These are phyloP conservation scores for Phytophthora fragariaefolia DNA, from an alignment of 352 stramenopile species.

Conservation along the genomic window DNA sequence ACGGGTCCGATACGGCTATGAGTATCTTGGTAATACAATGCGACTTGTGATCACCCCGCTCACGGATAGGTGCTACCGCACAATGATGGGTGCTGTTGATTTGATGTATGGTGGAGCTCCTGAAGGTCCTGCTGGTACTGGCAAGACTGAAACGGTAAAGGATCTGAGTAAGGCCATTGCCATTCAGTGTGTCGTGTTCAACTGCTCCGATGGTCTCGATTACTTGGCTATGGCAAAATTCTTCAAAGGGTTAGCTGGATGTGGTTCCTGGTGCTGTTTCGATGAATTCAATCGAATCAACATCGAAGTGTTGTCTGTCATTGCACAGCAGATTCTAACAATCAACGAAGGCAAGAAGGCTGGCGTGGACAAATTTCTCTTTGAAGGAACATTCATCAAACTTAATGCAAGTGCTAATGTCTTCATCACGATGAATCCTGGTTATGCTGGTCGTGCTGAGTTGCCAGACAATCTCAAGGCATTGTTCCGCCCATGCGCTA, in stretches of 20 bases:
- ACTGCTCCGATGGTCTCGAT: slow-evolving; percentile 93
- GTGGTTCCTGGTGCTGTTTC: slow-evolving; percentile 95
- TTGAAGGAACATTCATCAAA: slow-evolving; percentile 94
- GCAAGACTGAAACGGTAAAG: slow-evolving; percentile 96
- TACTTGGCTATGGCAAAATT: slow-evolving; percentile 97
- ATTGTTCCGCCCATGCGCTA: slow-evolving; percentile 93
- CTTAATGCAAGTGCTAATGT: slow-evolving; percentile 93
- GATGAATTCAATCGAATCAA: slow-evolving; percentile 97
- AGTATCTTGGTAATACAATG: slow-evolving; percentile 95
- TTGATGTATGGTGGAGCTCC: slow-evolving; percentile 94
- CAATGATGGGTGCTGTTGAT: slow-evolving; percentile 95
- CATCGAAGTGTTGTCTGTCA: slow-evolving; percentile 94
- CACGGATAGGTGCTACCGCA: slow-evolving; percentile 95
- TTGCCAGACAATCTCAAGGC: slow-evolving; percentile 95
- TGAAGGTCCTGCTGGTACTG: slow-evolving; percentile 93
- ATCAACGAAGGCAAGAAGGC: slow-evolving; percentile 93
- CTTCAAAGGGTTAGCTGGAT: slow-evolving; percentile 94
- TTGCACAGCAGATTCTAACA: slow-evolving; percentile 95
- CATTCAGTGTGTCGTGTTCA: slow-evolving; percentile 96
- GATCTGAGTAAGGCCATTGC: slow-evolving; percentile 95
- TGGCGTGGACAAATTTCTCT: slow-evolving; percentile 92
- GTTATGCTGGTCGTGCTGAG: slow-evolving; percentile 95
- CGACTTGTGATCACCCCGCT: slow-evolving; percentile 95
- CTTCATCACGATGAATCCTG: slow-evolving; percentile 97
- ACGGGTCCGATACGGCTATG: slow-evolving; percentile 88